Evolutionary conservation across 495 filamentous ascomycete genomes (phyloP).

Genomic region (Aspergillus affinis): DNA sequence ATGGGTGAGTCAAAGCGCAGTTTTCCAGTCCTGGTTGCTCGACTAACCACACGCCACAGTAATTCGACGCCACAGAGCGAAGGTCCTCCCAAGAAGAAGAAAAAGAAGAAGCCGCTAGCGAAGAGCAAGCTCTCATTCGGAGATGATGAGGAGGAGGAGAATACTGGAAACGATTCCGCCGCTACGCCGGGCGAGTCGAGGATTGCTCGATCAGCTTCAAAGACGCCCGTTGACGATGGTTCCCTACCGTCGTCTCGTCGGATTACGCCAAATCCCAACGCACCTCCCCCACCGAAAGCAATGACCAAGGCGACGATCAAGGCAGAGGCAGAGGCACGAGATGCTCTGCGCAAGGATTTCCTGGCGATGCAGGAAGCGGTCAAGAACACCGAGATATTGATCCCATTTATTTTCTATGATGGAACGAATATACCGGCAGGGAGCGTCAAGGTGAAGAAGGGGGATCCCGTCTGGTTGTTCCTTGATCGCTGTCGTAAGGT

Average conservation of each 20-base stretch:
- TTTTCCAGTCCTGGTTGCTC: slow-evolving; percentile 6
- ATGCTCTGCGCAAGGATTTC: slow-evolving; percentile 83
- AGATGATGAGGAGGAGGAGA: slow-evolving; percentile 57
- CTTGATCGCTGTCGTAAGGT: slow-evolving; percentile 88
- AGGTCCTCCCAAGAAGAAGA: slow-evolving; percentile 61
- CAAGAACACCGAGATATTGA: slow-evolving; percentile 83
- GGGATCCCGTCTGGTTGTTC: slow-evolving; percentile 87
- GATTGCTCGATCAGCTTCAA: slow-evolving; percentile 36
- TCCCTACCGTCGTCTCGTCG: slow-evolving; percentile 40
- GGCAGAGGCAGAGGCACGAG: slow-evolving; percentile 77
- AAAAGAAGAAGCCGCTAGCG: slow-evolving; percentile 61
- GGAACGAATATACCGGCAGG: slow-evolving; percentile 93
- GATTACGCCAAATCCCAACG: slow-evolving; percentile 66
- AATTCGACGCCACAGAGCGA: slow-evolving; percentile 42
- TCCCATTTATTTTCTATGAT: slow-evolving; percentile 98
- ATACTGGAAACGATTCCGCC: slow-evolving; percentile 35
- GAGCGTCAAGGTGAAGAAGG: slow-evolving; percentile 82
- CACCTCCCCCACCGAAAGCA: slow-evolving; percentile 70
- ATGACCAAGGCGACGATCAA: slow-evolving; percentile 83
- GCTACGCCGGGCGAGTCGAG: slow-evolving; percentile 38
- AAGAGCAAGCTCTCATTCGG: slow-evolving; percentile 73
- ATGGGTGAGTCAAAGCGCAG: slow-evolving; percentile 46
- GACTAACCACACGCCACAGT: slow-evolving; percentile 44
- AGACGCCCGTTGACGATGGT: slow-evolving; percentile 40
- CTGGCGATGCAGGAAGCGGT: slow-evolving; percentile 78